A percentile compares a stretch with the other conserved stretches of the same genome.
Evolutionary conservation across 2,329 filamentous ascomycete species (phyloP).

Genomic region (Stachybotrys echinatus): DNA sequence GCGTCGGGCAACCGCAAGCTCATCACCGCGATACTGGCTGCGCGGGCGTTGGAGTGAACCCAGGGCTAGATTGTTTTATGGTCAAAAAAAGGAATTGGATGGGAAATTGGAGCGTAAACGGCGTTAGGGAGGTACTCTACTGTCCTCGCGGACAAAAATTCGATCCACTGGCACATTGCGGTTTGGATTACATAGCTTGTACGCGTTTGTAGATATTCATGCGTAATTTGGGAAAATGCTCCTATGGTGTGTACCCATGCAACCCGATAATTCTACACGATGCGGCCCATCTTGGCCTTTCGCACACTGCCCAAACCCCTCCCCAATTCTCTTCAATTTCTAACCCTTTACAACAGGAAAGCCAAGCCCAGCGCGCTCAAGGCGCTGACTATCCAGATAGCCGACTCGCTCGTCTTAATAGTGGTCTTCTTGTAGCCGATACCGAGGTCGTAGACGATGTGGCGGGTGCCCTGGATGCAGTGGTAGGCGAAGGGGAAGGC

Average conservation of each 20-base stretch:
- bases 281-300: slow-evolving; percentile 1
- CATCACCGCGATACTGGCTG: slow-evolving; percentile 47
- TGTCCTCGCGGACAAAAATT: not conserved
- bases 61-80: not conserved
- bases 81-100: not conserved
- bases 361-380: slow-evolving; percentile 37
- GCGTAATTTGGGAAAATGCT: not conserved
- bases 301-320: slow-evolving; percentile 3
- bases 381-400: slow-evolving; percentile 43
- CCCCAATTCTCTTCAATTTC: not conserved
- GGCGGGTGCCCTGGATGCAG: slow-evolving; percentile 49
- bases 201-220: not conserved
- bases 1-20: slow-evolving; percentile 40
- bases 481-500: slow-evolving; percentile 59
- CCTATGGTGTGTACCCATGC: slow-evolving; percentile 1
- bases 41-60: slow-evolving; percentile 43
- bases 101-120: not conserved
- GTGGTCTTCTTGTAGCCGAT: slow-evolving; percentile 44
- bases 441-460: slow-evolving; percentile 47
- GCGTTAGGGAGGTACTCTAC: not conserved
- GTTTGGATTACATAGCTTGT: too few species aligned
- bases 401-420: slow-evolving; percentile 40
- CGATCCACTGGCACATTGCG: too few species aligned
- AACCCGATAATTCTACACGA: slow-evolving; percentile 14
- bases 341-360: slow-evolving; percentile 37